Conservation (phyloP, 805 yeast genomes). For the Ogataea naganishii region DNA sequence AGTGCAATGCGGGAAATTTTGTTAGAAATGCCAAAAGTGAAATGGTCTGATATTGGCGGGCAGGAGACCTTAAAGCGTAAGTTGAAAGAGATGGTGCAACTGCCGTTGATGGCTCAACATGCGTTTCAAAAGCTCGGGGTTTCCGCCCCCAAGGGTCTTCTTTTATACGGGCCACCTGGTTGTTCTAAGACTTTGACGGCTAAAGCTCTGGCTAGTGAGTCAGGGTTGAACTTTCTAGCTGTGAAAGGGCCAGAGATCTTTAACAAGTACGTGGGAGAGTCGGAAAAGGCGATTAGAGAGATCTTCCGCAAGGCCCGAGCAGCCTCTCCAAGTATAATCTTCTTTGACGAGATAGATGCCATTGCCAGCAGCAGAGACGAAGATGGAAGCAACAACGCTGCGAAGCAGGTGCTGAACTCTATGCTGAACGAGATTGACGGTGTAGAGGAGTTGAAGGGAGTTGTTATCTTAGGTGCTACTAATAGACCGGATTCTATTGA, state of each 20-base stretch:
- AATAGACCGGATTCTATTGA: slow-evolving; percentile 92
- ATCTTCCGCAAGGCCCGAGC: slow-evolving; percentile 90
- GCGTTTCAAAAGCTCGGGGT: slow-evolving; percentile 74
- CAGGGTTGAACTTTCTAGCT: slow-evolving; percentile 87
- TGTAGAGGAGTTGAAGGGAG: slow-evolving; percentile 90
- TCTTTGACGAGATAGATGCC: slow-evolving; percentile 97
- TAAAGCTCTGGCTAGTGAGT: slow-evolving; percentile 90
- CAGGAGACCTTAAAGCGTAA: slow-evolving; percentile 76
- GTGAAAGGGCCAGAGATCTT: slow-evolving; percentile 95
- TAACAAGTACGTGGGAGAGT: slow-evolving; percentile 94
- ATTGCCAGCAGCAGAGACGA: slow-evolving; percentile 68
- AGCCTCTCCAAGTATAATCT: slow-evolving; percentile 87
- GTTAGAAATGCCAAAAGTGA: slow-evolving; percentile 87
- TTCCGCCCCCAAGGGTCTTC: slow-evolving; percentile 84
- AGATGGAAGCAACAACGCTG: slow-evolving; percentile 53
- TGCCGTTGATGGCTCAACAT: slow-evolving; percentile 79
- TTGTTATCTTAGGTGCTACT: slow-evolving; percentile 91
- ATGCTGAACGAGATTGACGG: slow-evolving; percentile 94
- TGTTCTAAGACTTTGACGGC: slow-evolving; percentile 95
- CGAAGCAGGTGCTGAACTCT: slow-evolving; percentile 83
- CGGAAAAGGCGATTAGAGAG: slow-evolving; percentile 89
- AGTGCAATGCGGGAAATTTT: slow-evolving; percentile 96
- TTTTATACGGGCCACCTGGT: slow-evolving; percentile 97
- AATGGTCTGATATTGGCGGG: slow-evolving; percentile 95
- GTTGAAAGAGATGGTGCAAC: slow-evolving; percentile 81